A percentile compares a stretch with the other conserved stretches of the same genome.
Evolutionary conservation across 345 rosid genomes (phyloP).

Genomic region (Odontarrhena argentea): DNA sequence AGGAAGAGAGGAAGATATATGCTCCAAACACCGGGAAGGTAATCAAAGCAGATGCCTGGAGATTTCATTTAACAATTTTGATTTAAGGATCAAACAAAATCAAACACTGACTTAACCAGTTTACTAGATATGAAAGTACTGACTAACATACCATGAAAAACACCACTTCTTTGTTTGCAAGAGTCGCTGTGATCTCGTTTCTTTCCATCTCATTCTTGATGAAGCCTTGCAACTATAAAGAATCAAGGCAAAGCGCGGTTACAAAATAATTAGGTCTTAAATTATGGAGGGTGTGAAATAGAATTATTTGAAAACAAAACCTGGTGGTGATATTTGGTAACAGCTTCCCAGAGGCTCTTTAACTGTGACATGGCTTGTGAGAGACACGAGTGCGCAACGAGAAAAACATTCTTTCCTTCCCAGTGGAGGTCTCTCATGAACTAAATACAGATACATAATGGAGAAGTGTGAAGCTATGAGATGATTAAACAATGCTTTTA

Average conservation of each 20-base stretch:
- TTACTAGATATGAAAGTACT: background rate
- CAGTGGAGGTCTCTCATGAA: slow-evolving; percentile 43
- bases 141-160: slow-evolving; percentile 66
- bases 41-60: slow-evolving; percentile 77
- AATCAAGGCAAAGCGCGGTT: slow-evolving; percentile 8
- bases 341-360: slow-evolving; percentile 45
- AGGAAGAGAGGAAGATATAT: slow-evolving; percentile 54
- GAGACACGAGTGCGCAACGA: slow-evolving; percentile 36
- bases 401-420: slow-evolving; percentile 33
- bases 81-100: background rate
- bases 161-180: slow-evolving; percentile 65
- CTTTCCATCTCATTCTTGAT: slow-evolving; percentile 65
- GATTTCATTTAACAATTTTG: slow-evolving; percentile 24
- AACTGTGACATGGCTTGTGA: slow-evolving; percentile 46
- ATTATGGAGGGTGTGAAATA: background rate
- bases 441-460: slow-evolving; percentile 37
- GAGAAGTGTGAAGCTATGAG: slow-evolving; percentile 18
- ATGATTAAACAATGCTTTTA: background rate
- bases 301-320: slow-evolving; percentile 45
- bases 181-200: slow-evolving; percentile 57
- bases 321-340: slow-evolving; percentile 73
- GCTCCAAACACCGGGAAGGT: slow-evolving; percentile 69
- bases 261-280: slow-evolving; percentile 3
- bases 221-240: slow-evolving; percentile 65
- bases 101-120: background rate